Base-by-base conservation (phyloP, 2,329 filamentous ascomycete genomes). In the Sporothrix curviconia region DNA sequence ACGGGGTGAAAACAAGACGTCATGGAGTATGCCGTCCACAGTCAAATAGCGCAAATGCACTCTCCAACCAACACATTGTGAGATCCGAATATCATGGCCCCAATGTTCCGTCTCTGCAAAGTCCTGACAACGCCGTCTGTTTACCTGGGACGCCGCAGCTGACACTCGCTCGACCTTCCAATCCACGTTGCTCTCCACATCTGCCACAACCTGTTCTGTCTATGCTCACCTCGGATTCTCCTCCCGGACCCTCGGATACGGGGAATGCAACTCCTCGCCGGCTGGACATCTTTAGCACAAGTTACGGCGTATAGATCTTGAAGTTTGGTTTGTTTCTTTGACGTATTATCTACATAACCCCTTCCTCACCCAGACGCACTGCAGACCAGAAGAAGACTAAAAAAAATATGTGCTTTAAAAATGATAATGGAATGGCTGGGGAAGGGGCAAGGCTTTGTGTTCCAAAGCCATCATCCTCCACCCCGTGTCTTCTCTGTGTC, bases 401-500 rank as follows among this genome's bases (percentile, higher is more conserved):
- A 17, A 36, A 55, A 55, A 19, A 46, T 51, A 51, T 51, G 24
- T 51, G 49, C 49, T 51, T 34, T 46, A 17, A 55, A 55, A 46
- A 46, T 37, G 7, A 44, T 37, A 36, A 17, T 22, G 17, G 32
- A 55, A 46, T 34, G 43, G 28, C 22, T 43, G 50, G 17, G 50
- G 24, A 34, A 25, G 19, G 32, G 32, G 34, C 17, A 34, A 9
- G 28, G 39, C 12, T 15, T 44, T 12, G 39, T 32, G 8, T 14
- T 42, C 3, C 28, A 44, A 54, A 36, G 7, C 17, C 11, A 17
- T 24, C 12, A 7, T 12, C 39, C 7, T 9, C 39, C 22, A 6
- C 30, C 6, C 17, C 24, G 19, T n/a, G 30, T 24, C 39, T 36
- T 52, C 37, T 14, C 24, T 25, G 22, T 24, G 8, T 44, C 39